These are phyloP conservation scores for Eutrema salsugineum DNA, from an alignment of 441 rosid genomes.

Conservation along the genomic window DNA sequence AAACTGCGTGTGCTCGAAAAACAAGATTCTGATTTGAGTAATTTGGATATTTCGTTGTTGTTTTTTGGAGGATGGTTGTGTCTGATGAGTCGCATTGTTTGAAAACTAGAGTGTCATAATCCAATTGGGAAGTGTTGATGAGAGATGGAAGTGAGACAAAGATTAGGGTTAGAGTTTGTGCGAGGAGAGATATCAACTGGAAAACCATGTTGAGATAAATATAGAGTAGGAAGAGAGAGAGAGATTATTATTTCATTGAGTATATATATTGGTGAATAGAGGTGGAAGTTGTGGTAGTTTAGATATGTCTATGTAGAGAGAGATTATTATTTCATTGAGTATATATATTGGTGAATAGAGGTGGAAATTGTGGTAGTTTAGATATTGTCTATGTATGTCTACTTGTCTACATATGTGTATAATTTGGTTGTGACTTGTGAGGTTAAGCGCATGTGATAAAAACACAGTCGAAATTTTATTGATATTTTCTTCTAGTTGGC, in stretches of 20 bases:
- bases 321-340: background rate
- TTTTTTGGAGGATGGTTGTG: constrained; percentile 18
- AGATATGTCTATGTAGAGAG: background rate
- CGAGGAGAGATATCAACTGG: constrained; percentile 6
- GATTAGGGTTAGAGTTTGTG: constrained; percentile 18
- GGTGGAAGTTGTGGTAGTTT: constrained; percentile 21
- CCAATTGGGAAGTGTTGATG: constrained; percentile 19
- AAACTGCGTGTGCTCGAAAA: constrained; percentile 38
- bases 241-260: background rate
- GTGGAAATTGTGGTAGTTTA: constrained; percentile 21
- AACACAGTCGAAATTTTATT: background rate
- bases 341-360: background rate
- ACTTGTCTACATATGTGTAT: background rate
- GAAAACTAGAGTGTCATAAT: constrained; percentile 47
- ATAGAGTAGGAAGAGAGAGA: background rate
- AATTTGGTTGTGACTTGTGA: constrained; percentile 17
- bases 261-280: background rate
- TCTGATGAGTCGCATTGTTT: constrained; percentile 39
- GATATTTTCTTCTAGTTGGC: background rate
- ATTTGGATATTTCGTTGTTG: background rate
- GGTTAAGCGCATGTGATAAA: background rate
- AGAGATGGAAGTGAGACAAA: constrained; percentile 13
- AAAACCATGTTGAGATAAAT: constrained; percentile 15
- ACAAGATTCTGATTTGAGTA: constrained; percentile 3
- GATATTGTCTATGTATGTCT: constrained; percentile 5